phyloP scores from a whole-genome alignment of 345 rosid species.

The Hibiscus tridactylites region DNA sequence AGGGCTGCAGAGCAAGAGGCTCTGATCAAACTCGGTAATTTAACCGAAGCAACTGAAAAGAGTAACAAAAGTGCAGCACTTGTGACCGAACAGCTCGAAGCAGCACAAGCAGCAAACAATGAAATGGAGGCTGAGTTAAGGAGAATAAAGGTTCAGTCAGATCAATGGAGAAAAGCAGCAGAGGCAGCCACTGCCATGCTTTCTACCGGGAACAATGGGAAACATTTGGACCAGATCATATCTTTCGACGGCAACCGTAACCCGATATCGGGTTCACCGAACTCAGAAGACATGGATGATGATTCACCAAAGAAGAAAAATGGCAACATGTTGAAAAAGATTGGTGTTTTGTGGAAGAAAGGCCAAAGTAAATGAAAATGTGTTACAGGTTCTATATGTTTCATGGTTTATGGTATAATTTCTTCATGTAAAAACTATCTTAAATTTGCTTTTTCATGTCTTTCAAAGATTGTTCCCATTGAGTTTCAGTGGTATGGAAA shows the following conservation, averaged over 20 bases:
- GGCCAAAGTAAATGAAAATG: constrained; percentile 44
- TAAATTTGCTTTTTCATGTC: background rate
- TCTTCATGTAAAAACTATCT: background rate
- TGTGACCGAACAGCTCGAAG: constrained; percentile 61
- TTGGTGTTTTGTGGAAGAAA: constrained; percentile 87
- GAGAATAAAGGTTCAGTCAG: constrained; percentile 86
- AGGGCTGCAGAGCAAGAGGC: constrained; percentile 59
- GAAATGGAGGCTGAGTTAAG: constrained; percentile 86
- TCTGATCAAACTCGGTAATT: constrained; percentile 41
- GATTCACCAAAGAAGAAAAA: constrained; percentile 91
- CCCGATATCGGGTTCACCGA: constrained; percentile 53
- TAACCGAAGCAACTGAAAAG: constrained; percentile 66
- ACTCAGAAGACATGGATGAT: constrained; percentile 70
- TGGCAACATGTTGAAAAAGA: constrained; percentile 80
- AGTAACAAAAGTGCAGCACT: constrained; percentile 57
- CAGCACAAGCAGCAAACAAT: constrained; percentile 57
- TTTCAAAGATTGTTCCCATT: too few relatives aligned
- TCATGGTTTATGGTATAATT: background rate
- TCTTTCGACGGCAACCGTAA: constrained; percentile 45
- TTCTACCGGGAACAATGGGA: constrained; percentile 64
- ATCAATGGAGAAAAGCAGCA: constrained; percentile 99
- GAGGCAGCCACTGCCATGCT: constrained; percentile 93
- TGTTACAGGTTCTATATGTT: background rate
- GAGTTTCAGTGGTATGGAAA: too few relatives aligned
- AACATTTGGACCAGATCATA: constrained; percentile 49